Evolutionary conservation across 2,329 filamentous ascomycete species (phyloP).

Genomic region (Sporothrix brunneoviolacea): DNA sequence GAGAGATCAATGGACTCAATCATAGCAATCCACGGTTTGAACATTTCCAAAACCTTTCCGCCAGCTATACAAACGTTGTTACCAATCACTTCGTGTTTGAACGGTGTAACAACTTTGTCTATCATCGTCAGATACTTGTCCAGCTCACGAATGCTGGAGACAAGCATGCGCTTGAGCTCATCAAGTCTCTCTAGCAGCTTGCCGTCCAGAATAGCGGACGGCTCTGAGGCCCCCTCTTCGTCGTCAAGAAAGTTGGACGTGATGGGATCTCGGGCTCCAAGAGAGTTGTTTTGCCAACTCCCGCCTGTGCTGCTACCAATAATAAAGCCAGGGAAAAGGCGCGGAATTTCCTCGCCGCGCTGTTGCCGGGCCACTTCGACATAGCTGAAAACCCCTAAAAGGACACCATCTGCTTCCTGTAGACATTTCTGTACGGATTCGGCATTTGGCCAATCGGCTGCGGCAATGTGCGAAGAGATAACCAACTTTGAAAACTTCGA

Average conservation of each 20-base stretch:
- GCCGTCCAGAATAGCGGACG: slow-evolving; percentile 66
- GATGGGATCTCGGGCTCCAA: slow-evolving; percentile 60
- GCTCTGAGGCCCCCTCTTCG: slow-evolving; percentile 65
- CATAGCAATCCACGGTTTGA: slow-evolving; percentile 81
- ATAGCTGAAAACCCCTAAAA: slow-evolving; percentile 90
- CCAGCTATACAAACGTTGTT: slow-evolving; percentile 76
- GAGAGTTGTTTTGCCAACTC: slow-evolving; percentile 73
- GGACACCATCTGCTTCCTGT: slow-evolving; percentile 93
- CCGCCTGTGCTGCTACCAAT: slow-evolving; percentile 77
- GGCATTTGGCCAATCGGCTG: slow-evolving; percentile 88
- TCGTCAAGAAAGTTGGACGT: slow-evolving; percentile 83
- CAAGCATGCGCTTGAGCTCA: slow-evolving; percentile 75
- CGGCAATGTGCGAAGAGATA: slow-evolving; percentile 94
- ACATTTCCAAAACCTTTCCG: slow-evolving; percentile 76
- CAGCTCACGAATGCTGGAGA: slow-evolving; percentile 77
- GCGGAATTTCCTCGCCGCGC: slow-evolving; percentile 83
- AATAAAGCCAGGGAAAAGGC: slow-evolving; percentile 90
- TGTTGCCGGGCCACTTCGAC: slow-evolving; percentile 93
- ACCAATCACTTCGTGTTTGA: slow-evolving; percentile 71
- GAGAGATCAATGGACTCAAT: slow-evolving; percentile 90
- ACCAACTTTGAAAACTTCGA: slow-evolving; percentile 99
- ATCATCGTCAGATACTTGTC: slow-evolving; percentile 74
- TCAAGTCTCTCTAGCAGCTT: slow-evolving; percentile 77
- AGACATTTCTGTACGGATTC: slow-evolving; percentile 94
- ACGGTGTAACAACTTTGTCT: slow-evolving; percentile 74